Percentiles rank a stretch among this genome's conserved stretches.
Conservation (phyloP, 1,284 basidiomycete species). For the Neolentinus lepideus region DNA sequence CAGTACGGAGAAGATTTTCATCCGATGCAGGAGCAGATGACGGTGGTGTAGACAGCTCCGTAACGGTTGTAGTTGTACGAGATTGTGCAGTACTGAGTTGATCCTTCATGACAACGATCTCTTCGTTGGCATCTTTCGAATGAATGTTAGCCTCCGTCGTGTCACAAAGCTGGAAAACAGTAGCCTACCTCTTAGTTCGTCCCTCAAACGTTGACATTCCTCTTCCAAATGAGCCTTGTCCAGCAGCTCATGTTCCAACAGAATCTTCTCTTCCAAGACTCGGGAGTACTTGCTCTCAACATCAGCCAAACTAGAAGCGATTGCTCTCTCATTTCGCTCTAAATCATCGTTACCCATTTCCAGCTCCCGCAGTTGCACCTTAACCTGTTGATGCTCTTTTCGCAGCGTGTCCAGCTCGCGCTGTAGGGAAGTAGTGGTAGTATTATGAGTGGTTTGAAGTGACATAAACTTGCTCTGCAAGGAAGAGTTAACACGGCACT, state of each 20-base stretch:
- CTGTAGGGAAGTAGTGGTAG: conserved; percentile 79
- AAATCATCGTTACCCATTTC: conserved; percentile 97
- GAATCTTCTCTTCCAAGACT: conserved; percentile 92
- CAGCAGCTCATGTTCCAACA: conserved; percentile 94
- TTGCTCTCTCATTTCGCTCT: conserved; percentile 87
- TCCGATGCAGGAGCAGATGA: conserved; percentile 29
- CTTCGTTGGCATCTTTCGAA: conserved; percentile 71
- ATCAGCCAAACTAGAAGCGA: conserved; percentile 87
- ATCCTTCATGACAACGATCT: conserved; percentile 78
- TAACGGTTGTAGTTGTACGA: conserved; percentile 19
- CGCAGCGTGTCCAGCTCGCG: conserved; percentile 82
- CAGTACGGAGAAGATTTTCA: conserved; percentile 49
- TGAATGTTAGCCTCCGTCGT: conserved; percentile 13
- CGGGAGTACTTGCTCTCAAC: conserved; percentile 88
- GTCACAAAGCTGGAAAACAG: conserved; percentile 9
- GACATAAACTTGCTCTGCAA: conserved; percentile 76
- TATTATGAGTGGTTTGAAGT: conserved; percentile 86
- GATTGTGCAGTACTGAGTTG: conserved; percentile 44
- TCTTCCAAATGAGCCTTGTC: conserved; percentile 89
- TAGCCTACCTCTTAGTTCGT: conserved; percentile 82
- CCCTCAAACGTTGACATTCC: conserved; percentile 86
- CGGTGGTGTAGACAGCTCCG: conserved; percentile 17
- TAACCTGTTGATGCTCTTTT: conserved; percentile 74
- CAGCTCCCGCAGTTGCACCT: conserved; percentile 79
- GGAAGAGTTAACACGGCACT: background rate